Evolutionary conservation across 1,284 basidiomycete species (phyloP).

Genomic region (Ganoderma boninense): DNA sequence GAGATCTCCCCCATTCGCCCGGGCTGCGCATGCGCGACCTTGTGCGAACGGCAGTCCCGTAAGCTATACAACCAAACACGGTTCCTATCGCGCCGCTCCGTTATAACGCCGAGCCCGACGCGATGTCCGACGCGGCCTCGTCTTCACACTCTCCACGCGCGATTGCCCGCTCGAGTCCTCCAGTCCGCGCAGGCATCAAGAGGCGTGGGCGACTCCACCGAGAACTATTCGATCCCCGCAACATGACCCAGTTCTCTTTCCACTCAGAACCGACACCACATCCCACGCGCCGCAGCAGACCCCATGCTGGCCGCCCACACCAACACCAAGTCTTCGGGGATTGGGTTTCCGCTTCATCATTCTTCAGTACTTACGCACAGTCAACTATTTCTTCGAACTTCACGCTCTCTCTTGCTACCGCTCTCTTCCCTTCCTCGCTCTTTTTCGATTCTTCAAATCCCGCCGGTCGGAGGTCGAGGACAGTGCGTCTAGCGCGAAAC

Average conservation of each 20-base stretch:
- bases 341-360: constrained; percentile 78
- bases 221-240: constrained; percentile 86
- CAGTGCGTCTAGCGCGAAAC: constrained; percentile 67
- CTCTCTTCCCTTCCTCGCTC: constrained; percentile 76
- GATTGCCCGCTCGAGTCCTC: constrained; percentile 39
- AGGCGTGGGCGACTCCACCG: constrained; percentile 41
- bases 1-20: constrained; percentile 58
- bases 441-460: constrained; percentile 53
- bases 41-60: constrained; percentile 47
- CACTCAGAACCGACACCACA: constrained; percentile 60
- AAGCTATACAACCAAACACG: constrained; percentile 71
- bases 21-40: constrained; percentile 40
- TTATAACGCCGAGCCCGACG: constrained; percentile 68
- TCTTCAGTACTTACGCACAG: constrained; percentile 72
- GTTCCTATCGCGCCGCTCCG: constrained; percentile 70
- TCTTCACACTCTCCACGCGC: constrained; percentile 58
- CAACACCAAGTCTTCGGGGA: constrained; percentile 69
- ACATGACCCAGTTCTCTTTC: constrained; percentile 84
- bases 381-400: constrained; percentile 77
- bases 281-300: constrained; percentile 14
- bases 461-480: constrained; percentile 49
- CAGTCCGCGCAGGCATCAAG: constrained; percentile 44
- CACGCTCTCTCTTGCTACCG: constrained; percentile 78
- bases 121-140: constrained; percentile 62
- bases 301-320: constrained; percentile 47